Percentiles rank a stretch among this genome's conserved stretches.
These are phyloP conservation scores for Leucogyrophana mollusca DNA, from an alignment of 768 basidiomycete species.

Conservation along the genomic window DNA sequence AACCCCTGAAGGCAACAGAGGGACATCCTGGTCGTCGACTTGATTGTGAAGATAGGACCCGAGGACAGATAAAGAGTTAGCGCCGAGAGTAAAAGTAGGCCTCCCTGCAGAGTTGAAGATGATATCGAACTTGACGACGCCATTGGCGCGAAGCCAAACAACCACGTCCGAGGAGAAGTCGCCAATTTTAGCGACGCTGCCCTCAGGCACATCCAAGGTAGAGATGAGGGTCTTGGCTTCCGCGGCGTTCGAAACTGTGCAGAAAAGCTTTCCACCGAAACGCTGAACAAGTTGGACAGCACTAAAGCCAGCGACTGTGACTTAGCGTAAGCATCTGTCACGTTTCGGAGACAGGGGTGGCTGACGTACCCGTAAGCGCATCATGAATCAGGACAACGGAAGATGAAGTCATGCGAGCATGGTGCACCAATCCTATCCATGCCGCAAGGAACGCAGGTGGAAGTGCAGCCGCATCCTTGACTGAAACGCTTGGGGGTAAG, in stretches of 20 bases:
- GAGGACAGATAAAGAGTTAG: slow-evolving; percentile 20
- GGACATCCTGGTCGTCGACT: slow-evolving; percentile 6
- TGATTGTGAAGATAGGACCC: slow-evolving; percentile 24
- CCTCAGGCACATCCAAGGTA: slow-evolving; percentile 11
- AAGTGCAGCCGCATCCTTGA: slow-evolving; percentile 19
- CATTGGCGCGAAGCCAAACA: slow-evolving; percentile 3
- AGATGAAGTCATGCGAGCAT: slow-evolving; percentile 15
- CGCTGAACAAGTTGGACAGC: slow-evolving; percentile 26
- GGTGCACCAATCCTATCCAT: slow-evolving; percentile 24
- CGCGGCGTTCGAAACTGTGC: slow-evolving; percentile 15
- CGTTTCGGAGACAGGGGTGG: background rate
- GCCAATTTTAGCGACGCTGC: slow-evolving; percentile 1
- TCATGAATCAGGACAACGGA: slow-evolving; percentile 26
- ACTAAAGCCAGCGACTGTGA: slow-evolving; percentile 19
- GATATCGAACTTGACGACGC: slow-evolving; percentile 6
- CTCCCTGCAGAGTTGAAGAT: slow-evolving; percentile 22
- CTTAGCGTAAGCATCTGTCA: background rate
- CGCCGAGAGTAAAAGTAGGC: slow-evolving; percentile 14
- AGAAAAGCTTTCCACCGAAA: slow-evolving; percentile 16
- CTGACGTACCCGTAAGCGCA: slow-evolving; percentile 20
- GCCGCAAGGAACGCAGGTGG: slow-evolving; percentile 21
- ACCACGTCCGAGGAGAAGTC: background rate
- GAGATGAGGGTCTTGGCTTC: slow-evolving; percentile 11
- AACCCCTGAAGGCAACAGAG: slow-evolving; percentile 16
- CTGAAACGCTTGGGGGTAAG: slow-evolving; percentile 14